Evolutionary conservation across 306 rosid genomes (phyloP).

Genomic region (Pueraria montana): DNA sequence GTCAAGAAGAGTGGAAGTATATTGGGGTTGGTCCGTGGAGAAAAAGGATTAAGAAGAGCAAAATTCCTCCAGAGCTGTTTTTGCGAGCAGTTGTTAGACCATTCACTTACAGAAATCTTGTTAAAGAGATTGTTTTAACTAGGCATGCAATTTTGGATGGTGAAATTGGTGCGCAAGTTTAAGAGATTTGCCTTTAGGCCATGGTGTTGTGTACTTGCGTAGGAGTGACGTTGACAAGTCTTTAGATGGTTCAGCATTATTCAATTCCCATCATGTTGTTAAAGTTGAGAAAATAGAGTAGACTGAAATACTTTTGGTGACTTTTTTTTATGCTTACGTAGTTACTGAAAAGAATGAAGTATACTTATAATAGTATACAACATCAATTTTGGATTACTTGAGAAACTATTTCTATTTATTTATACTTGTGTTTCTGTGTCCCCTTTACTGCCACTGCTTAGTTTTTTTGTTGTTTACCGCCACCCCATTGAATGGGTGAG

Average conservation of each 20-base stretch:
- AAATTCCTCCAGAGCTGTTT: constrained; percentile 84
- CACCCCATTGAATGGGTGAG: no score
- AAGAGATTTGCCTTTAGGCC: constrained; percentile 35
- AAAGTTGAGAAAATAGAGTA: constrained; percentile 38
- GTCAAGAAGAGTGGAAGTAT: constrained; percentile 83
- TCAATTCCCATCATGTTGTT: constrained; percentile 39
- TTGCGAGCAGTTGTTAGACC: constrained; percentile 83
- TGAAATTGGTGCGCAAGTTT: constrained; percentile 64
- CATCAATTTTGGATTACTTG: constrained; percentile 25
- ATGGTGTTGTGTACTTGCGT: constrained; percentile 27
- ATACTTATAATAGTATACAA: not conserved
- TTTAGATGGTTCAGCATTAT: constrained; percentile 36
- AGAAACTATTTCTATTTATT: constrained; percentile 13
- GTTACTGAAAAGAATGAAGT: constrained; percentile 35
- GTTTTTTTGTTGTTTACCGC: not conserved
- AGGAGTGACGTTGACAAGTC: constrained; percentile 4
- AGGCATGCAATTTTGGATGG: constrained; percentile 96
- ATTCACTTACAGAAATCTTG: constrained; percentile 80
- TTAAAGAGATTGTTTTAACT: constrained; percentile 91
- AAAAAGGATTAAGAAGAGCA: constrained; percentile 79
- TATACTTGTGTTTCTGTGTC: constrained; percentile 8
- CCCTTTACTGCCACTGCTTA: not conserved
- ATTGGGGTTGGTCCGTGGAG: constrained; percentile 85
- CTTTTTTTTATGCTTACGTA: constrained; percentile 21
- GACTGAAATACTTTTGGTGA: constrained; percentile 34